Percentiles rank a stretch among this genome's conserved stretches.
These are phyloP conservation scores for Gymnopilus junonius DNA, from an alignment of 768 basidiomycete species.

Conservation along the genomic window DNA sequence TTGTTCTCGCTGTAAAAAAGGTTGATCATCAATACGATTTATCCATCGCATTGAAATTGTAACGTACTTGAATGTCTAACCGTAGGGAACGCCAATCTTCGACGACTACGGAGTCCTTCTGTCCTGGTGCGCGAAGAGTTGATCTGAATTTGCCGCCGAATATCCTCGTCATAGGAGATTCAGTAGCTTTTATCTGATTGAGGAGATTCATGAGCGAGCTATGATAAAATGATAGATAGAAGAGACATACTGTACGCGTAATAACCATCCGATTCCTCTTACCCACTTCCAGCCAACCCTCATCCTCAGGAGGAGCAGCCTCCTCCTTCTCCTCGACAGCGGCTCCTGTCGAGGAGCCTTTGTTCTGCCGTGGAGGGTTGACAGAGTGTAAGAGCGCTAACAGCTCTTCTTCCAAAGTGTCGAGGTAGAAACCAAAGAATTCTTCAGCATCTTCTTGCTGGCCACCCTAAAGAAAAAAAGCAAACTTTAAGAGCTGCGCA, in stretches of 20 bases:
- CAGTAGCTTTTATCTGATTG: slow-evolving; percentile 72
- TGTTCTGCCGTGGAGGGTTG: slow-evolving; percentile 39
- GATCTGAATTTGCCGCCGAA: slow-evolving; percentile 95
- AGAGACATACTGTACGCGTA: slow-evolving; percentile 71
- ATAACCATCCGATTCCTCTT: slow-evolving; percentile 81
- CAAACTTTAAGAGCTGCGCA: slow-evolving; percentile 2
- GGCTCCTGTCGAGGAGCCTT: slow-evolving; percentile 17
- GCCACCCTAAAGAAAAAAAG: slow-evolving; percentile 58
- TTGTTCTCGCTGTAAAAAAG: slow-evolving; percentile 58
- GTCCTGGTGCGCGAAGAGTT: slow-evolving; percentile 77
- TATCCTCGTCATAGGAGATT: slow-evolving; percentile 88
- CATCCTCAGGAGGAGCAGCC: slow-evolving; percentile 49
- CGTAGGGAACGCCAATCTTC: slow-evolving; percentile 92
- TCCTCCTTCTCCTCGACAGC: slow-evolving; percentile 50
- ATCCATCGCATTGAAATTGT: slow-evolving; percentile 1
- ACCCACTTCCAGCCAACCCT: slow-evolving; percentile 94
- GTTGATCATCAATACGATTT: not conserved
- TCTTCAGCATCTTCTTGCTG: slow-evolving; percentile 99
- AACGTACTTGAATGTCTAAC: slow-evolving; percentile 84
- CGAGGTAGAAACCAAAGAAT: slow-evolving; percentile 96
- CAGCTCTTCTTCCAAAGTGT: slow-evolving; percentile 93
- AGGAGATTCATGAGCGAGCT: slow-evolving; percentile 36
- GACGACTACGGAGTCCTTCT: slow-evolving; percentile 84
- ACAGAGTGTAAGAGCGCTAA: slow-evolving; percentile 64
- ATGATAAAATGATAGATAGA: not conserved